Evolutionary conservation across 2,329 filamentous ascomycete species (phyloP), one percentile per base, ranked within the genome.

Genomic region (Elsinoe ampelina): DNA sequence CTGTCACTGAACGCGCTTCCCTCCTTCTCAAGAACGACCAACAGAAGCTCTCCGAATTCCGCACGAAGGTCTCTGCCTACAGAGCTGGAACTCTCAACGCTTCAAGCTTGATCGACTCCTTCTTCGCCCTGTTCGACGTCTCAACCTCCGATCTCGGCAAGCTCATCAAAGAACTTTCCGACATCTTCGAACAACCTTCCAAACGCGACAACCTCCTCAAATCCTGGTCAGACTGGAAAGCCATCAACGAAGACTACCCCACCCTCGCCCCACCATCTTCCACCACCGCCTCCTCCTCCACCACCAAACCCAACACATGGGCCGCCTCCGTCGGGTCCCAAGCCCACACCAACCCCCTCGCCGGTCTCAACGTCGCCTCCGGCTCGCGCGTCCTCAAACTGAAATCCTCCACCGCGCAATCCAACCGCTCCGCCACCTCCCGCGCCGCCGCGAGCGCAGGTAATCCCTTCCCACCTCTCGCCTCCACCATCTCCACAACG

Each of bases 171-270:
- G 93, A 98, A 68, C 80, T 96, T 2, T 87, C 92, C 4, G 92
- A 97, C 54, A 82, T 98, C 10, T 97, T 93, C 64, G 92, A 98
- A 63, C 86, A 95, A 63, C 79, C 85, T 51, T 68, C 71, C 15
- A 95, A 95, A 68, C 83, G 83, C 1, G 84, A 86, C 54, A 78
- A 76, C 0, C 74, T 98, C 2, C 80, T 90, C 22, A 86, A 86
- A 64, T 89, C 91, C 1, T 96, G 92, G 90, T 89, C 89, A 63
- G 88, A 95, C 71, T 96, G 92, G 89, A 88, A 89, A 47, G 90
- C 90, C 36, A 93, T 95, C 72, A 95, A 95, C 63, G 91, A 96
- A 71, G 91, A 96, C 68, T 97, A 96, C 63, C 92, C 92, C 0
- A 89, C 87, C 1, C 76, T 97, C 0, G 91, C 92, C 1, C 86